Percentiles rank a stretch among this genome's conserved stretches.
Conservation (phyloP, 2,329 filamentous ascomycete genomes). For the Sporothrix dimorphospora region DNA sequence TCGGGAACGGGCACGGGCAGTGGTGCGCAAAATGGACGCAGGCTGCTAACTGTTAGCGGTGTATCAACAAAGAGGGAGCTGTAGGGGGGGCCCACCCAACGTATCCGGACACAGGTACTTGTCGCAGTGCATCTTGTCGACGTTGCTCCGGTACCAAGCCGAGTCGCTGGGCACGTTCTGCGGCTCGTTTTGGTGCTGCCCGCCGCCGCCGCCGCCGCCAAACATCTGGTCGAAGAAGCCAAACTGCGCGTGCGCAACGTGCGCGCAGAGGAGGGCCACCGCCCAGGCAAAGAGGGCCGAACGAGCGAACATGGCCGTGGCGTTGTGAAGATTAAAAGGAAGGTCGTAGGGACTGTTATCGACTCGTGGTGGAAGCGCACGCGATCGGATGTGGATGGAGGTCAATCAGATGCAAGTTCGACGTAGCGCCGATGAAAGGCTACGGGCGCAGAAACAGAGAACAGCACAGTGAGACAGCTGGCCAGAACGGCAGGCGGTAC, state of each 20-base stretch:
- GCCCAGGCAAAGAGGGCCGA: constrained; percentile 46
- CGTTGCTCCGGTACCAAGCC: constrained; percentile 63
- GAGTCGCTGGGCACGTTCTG: constrained; percentile 87
- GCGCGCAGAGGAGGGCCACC: constrained; percentile 57
- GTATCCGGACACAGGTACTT: constrained; percentile 96
- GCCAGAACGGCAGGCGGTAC: constrained; percentile 9
- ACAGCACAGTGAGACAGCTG: constrained; percentile 2
- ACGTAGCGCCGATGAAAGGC: constrained; percentile 15
- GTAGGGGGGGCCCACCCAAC: constrained; percentile 52
- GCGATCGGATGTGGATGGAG: neutral
- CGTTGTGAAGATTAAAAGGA: too few relatives aligned
- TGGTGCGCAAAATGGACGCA: constrained; percentile 97
- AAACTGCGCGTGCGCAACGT: constrained; percentile 76
- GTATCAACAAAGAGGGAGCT: neutral
- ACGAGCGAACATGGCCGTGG: neutral
- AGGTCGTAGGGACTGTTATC: too few relatives aligned
- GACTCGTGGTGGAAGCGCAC: neutral
- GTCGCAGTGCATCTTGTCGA: constrained; percentile 72
- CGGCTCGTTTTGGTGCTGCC: constrained; percentile 61
- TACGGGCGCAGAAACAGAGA: neutral
- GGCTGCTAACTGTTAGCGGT: constrained; percentile 46
- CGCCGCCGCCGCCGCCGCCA: constrained; percentile 55
- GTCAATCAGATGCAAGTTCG: neutral
- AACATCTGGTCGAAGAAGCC: constrained; percentile 99
- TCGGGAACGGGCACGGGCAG: constrained; percentile 85